These are phyloP conservation scores for Colletotrichum chrysophilum DNA, from an alignment of 2,329 filamentous ascomycete genomes.

Conservation along the genomic window DNA sequence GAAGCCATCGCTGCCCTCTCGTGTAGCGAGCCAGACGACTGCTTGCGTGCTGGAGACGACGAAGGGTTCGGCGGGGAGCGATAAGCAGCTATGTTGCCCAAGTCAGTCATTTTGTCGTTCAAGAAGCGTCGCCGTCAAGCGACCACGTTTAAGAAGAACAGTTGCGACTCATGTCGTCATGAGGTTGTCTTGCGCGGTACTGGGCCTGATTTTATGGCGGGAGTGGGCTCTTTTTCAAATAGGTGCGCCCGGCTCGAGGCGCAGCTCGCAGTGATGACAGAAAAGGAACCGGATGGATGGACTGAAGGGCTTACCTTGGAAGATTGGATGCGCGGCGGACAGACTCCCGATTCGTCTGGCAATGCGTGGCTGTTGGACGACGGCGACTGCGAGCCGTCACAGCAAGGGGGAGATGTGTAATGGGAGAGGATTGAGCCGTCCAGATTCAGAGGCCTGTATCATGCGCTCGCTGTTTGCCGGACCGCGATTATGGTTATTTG, in stretches of 20 bases:
- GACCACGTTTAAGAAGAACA: background rate
- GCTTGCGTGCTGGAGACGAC: slow-evolving; percentile 34
- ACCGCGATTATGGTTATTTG: slow-evolving; percentile 16
- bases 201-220: background rate
- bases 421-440: slow-evolving; percentile 8
- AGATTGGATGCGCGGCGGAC: background rate
- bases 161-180: background rate
- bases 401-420: background rate
- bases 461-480: background rate
- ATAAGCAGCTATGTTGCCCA: slow-evolving; percentile 37
- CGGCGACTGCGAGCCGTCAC: slow-evolving; percentile 8
- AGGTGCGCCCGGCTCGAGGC: background rate
- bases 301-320: slow-evolving; percentile 11
- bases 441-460: background rate
- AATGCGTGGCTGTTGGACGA: slow-evolving; percentile 6
- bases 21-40: slow-evolving; percentile 35
- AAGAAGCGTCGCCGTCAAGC: background rate
- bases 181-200: background rate
- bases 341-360: slow-evolving; percentile 6
- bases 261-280: background rate
- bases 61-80: slow-evolving; percentile 39
- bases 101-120: slow-evolving; percentile 36
- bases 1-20: slow-evolving; percentile 47
- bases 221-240: slow-evolving; percentile 5
- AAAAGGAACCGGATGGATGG: background rate